A percentile compares a stretch with the other conserved stretches of the same genome.
phyloP scores from a whole-genome alignment of 2,329 filamentous ascomycete species.

The Pyrenophora seminiperda region DNA sequence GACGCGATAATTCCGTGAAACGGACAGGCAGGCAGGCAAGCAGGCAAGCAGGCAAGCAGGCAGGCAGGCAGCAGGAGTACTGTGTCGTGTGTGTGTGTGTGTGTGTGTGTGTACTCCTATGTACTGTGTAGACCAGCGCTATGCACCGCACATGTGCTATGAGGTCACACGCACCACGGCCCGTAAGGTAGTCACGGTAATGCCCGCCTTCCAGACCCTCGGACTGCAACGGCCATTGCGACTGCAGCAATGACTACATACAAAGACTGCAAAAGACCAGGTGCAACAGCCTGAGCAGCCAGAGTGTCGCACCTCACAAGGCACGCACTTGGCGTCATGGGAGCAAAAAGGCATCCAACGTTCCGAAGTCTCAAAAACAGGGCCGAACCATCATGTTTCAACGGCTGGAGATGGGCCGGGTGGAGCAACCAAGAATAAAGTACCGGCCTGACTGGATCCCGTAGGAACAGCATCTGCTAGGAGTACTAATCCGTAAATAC shows the following conservation, averaged over 20 bases:
- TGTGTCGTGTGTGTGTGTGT: too few species aligned
- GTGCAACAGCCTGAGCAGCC: conserved; percentile 26
- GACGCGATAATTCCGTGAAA: neutral
- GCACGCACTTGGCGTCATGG: conserved; percentile 34
- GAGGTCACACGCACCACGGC: too few species aligned
- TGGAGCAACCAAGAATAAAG: conserved; percentile 11
- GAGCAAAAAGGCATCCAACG: conserved; percentile 31
- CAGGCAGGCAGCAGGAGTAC: too few species aligned
- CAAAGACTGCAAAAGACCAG: conserved; percentile 6
- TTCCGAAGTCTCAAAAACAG: conserved; percentile 28
- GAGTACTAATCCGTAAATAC: too few species aligned
- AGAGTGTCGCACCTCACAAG: conserved; percentile 27
- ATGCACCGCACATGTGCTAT: neutral
- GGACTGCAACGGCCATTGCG: too few species aligned
- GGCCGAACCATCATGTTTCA: conserved; percentile 28
- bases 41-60: too few species aligned
- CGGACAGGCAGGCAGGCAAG: neutral
- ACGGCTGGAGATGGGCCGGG: conserved; percentile 15
- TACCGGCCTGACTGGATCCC: conserved; percentile 16
- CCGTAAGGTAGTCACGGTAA: neutral
- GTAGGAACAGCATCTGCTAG: too few species aligned
- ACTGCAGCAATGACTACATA: conserved; percentile 5
- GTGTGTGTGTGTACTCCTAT: too few species aligned
- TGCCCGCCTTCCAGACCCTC: neutral
- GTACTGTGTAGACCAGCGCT: too few species aligned